These are phyloP conservation scores for Cryptococcus sp. DNA, from an alignment of 1,284 basidiomycete genomes.

Conservation along the genomic window DNA sequence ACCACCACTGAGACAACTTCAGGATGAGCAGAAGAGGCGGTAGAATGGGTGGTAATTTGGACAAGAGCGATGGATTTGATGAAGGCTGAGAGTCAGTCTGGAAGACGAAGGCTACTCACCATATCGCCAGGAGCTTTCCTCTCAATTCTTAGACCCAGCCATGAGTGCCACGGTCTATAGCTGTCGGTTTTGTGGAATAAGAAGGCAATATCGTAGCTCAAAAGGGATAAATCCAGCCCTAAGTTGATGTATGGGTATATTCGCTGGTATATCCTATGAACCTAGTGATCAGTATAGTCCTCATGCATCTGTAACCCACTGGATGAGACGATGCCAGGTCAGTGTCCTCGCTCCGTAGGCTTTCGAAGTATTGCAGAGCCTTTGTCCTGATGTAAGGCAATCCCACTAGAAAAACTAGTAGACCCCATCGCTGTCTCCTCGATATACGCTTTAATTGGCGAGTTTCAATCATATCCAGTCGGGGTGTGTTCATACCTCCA, in stretches of 20 bases:
- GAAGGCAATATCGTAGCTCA: constrained; percentile 82
- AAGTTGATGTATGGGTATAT: constrained; percentile 79
- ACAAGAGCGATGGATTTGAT: constrained; percentile 8
- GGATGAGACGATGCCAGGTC: constrained; percentile 50
- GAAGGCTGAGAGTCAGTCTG: not conserved
- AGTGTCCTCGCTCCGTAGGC: constrained; percentile 67
- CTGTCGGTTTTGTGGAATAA: constrained; percentile 81
- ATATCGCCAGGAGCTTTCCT: constrained; percentile 24
- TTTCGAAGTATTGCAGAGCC: constrained; percentile 83
- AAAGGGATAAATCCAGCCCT: constrained; percentile 71
- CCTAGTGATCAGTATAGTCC: constrained; percentile 3
- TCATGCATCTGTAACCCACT: not conserved
- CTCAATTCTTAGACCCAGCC: constrained; percentile 67
- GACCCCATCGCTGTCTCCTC: constrained; percentile 52
- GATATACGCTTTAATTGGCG: constrained; percentile 12
- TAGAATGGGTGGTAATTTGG: constrained; percentile 52
- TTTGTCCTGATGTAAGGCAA: constrained; percentile 87
- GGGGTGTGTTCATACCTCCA: constrained; percentile 21
- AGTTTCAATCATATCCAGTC: constrained; percentile 19
- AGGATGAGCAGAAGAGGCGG: constrained; percentile 91
- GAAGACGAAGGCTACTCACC: constrained; percentile 3
- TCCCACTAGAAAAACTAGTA: constrained; percentile 72
- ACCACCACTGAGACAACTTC: constrained; percentile 99
- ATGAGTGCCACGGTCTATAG: constrained; percentile 86
- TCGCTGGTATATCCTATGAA: constrained; percentile 57